Evolutionary conservation across 2,329 filamentous ascomycete species (phyloP).

Genomic region (Bretziella fagacearum): DNA sequence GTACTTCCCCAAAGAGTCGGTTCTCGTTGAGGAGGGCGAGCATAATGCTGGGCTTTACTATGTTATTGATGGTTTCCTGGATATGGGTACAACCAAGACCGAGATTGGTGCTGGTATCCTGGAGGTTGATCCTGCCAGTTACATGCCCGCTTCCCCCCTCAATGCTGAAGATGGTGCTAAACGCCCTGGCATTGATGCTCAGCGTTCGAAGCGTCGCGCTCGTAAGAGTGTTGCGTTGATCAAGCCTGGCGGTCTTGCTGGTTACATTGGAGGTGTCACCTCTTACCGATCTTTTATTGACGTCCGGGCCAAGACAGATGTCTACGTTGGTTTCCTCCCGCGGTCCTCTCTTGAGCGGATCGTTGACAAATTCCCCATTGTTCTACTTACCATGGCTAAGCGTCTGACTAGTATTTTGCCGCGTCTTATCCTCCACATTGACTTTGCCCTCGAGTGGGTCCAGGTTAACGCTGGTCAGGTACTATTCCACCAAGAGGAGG

Average conservation of each 20-base stretch:
- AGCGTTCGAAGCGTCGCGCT: constrained; percentile 29
- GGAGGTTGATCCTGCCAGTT: constrained; percentile 14
- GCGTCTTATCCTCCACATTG: constrained; percentile 81
- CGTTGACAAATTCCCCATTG: constrained; percentile 79
- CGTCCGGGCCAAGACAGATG: constrained; percentile 92
- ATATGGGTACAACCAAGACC: constrained; percentile 36
- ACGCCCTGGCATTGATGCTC: constrained; percentile 20
- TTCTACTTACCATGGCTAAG: constrained; percentile 91
- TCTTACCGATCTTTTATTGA: constrained; percentile 94
- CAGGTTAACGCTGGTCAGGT: constrained; percentile 92
- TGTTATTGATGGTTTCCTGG: constrained; percentile 90
- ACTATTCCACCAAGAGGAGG: constrained; percentile 82
- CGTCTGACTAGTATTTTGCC: constrained; percentile 78
- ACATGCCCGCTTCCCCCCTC: constrained; percentile 2
- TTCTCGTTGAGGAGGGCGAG: constrained; percentile 91
- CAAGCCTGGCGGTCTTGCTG: constrained; percentile 84
- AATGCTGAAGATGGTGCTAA: constrained; percentile 1
- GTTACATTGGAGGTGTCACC: constrained; percentile 85
- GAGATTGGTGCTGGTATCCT: constrained; percentile 10
- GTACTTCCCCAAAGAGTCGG: constrained; percentile 85
- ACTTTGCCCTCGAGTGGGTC: constrained; percentile 96
- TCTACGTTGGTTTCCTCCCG: constrained; percentile 91
- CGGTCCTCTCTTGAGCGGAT: constrained; percentile 74
- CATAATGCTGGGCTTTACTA: constrained; percentile 95
- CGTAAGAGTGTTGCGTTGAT: constrained; percentile 70